Percentiles rank a stretch among this genome's conserved stretches.
phyloP scores from a whole-genome alignment of 2,329 filamentous ascomycete species.

The Emergomyces orientalis region DNA sequence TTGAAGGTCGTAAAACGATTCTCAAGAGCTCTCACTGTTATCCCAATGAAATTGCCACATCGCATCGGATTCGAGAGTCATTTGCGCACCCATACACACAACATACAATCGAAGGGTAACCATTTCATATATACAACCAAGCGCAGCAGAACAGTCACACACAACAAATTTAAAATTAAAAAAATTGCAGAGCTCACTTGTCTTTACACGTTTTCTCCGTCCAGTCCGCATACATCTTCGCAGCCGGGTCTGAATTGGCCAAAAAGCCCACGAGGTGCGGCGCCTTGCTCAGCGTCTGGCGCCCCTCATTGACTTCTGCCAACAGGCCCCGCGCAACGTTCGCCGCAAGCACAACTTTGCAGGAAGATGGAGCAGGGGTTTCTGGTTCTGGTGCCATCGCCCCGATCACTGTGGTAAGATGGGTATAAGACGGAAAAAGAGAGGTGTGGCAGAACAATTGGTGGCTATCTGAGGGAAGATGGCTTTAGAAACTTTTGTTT shows the following conservation, averaged over 20 bases:
- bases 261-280: conserved; percentile 85
- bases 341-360: conserved; percentile 87
- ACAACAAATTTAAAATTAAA: not conserved
- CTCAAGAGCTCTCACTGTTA: not conserved
- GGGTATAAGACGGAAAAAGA: not conserved
- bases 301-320: conserved; percentile 64
- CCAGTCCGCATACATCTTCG: conserved; percentile 91
- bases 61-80: not conserved
- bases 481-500: not conserved
- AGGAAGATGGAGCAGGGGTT: conserved; percentile 41
- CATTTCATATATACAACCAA: too few species aligned
- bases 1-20: not conserved
- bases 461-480: not conserved
- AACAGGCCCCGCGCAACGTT: conserved; percentile 77
- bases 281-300: conserved; percentile 60
- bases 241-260: conserved; percentile 83
- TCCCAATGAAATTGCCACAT: not conserved
- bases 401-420: not conserved
- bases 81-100: not conserved
- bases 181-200: conserved; percentile 57
- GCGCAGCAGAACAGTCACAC: conserved; percentile 11
- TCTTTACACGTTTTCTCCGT: conserved; percentile 93
- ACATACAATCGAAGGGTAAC: too few species aligned
- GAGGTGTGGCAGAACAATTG: not conserved
- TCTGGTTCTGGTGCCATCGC: conserved; percentile 27